phyloP scores from a whole-genome alignment of 345 rosid species.

The Linum lewisii region DNA sequence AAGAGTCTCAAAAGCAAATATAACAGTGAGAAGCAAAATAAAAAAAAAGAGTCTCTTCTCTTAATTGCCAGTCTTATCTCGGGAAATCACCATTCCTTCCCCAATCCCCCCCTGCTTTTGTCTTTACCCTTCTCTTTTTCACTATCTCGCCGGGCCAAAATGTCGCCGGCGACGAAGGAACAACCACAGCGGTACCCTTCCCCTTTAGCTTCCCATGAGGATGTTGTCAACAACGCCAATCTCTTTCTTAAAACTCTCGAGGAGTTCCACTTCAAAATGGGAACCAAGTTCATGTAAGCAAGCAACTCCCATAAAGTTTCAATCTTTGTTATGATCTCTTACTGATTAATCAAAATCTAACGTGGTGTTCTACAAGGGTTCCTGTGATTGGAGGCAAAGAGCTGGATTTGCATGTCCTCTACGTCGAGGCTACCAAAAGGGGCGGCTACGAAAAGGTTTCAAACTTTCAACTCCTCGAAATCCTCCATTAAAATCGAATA shows the following conservation, averaged over 20 bases:
- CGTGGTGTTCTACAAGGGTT: slow-evolving; percentile 35
- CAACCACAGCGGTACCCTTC: slow-evolving; percentile 43
- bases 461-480: slow-evolving; percentile 35
- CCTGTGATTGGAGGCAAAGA: slow-evolving; percentile 99
- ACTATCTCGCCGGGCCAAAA: slow-evolving; percentile 16
- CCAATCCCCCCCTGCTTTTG: not conserved
- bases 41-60: not conserved
- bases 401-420: slow-evolving; percentile 81
- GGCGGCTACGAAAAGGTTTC: slow-evolving; percentile 89
- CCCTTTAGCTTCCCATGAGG: slow-evolving; percentile 54
- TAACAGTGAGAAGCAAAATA: not conserved
- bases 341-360: not conserved
- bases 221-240: slow-evolving; percentile 33
- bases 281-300: slow-evolving; percentile 72
- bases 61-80: slow-evolving; percentile 38
- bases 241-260: slow-evolving; percentile 83
- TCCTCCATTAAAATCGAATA: not conserved
- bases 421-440: slow-evolving; percentile 70
- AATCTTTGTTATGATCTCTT: not conserved
- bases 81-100: slow-evolving; percentile 15
- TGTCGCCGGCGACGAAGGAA: slow-evolving; percentile 39
- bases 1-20: not conserved
- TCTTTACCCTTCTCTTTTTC: not conserved
- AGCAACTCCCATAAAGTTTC: not conserved
- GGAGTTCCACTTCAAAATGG: slow-evolving; percentile 71